Evolutionary conservation across 2,329 filamentous ascomycete species (phyloP), one percentile per base, ranked within the genome.

Genomic region (Aspergillus pseudoterreus): DNA sequence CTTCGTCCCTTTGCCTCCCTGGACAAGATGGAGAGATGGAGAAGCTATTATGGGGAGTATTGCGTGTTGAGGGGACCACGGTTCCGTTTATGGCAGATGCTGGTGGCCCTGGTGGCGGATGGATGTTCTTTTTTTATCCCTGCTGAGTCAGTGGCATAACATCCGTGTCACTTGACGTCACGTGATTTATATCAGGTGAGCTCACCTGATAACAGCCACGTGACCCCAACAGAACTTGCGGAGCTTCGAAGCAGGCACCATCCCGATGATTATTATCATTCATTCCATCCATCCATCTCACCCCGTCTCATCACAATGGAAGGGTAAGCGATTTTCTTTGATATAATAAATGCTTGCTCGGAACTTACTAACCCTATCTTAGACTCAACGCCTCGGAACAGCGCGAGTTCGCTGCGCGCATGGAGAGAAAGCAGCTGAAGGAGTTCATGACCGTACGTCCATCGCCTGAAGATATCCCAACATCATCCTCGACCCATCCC

Each of bases 381-480:
- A 87, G 85, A 63, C 87, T 95, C 71, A 89, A 83, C 63, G 71
- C 81, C 65, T 74, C 84, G 65, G 92, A 97, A 81, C 89, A 95
- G 80, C 88, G 90, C 77, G 90, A 94, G 81, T 88, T 99, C 70
- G 87, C 95, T 76, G 78, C 84, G 77, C 90, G 94, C 75, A 92
- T 99, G 84, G 91, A 97, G 80, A 88, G 89, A 78, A 95, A 94
- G 77, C 94, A 99, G 78, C 90, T 99, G 82, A 96, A 96, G 79
- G 92, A 97, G 72, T 97, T 99, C 71, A 96, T 97, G 87, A 88
- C 84, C 66, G 94, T 97, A 82, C 64, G 90, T 80, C 51, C 51
- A 54, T 47, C 47, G 47, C 46, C 21, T 56, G 2, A 5, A 6
- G 22, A 22, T 22, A 22, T 22, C 22, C 22, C 22, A 22, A 22